A percentile compares a stretch with the other conserved stretches of the same genome.
Conservation (phyloP, 495 filamentous ascomycete genomes). For the Ramalina intermedia region DNA sequence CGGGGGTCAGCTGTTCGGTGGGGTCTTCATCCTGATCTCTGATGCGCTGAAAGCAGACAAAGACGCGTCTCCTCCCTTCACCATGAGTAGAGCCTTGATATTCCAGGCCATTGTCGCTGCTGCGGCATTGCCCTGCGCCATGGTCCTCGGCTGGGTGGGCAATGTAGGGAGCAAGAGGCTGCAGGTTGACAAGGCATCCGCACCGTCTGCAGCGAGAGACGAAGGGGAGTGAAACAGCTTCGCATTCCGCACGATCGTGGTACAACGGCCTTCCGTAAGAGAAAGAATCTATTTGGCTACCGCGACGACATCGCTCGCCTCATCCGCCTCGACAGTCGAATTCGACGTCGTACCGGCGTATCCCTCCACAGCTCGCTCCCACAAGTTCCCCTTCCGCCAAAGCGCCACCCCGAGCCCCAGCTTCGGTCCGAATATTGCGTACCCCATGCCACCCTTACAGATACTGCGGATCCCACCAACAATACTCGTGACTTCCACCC, state of each 20-base stretch:
- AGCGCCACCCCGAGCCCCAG: neutral
- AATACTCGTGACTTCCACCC: neutral
- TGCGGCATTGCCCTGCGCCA: constrained; percentile 48
- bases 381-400: neutral
- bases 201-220: neutral
- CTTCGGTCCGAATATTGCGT: neutral
- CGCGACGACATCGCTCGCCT: no score
- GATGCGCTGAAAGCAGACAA: constrained; percentile 56
- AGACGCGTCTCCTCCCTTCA: constrained; percentile 39
- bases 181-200: constrained; percentile 32
- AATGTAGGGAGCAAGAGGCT: constrained; percentile 41
- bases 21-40: constrained; percentile 66
- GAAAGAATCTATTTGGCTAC: no score
- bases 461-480: neutral
- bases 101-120: constrained; percentile 60
- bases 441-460: neutral
- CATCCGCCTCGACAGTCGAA: no score
- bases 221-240: neutral
- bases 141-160: constrained; percentile 52
- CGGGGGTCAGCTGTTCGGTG: constrained; percentile 58
- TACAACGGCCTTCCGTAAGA: no score
- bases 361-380: neutral
- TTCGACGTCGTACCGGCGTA: neutral
- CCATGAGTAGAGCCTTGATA: constrained; percentile 62
- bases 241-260: neutral